Base-by-base conservation (phyloP, 208 protist genomes). In the Acanthamoeba quina region DNA sequence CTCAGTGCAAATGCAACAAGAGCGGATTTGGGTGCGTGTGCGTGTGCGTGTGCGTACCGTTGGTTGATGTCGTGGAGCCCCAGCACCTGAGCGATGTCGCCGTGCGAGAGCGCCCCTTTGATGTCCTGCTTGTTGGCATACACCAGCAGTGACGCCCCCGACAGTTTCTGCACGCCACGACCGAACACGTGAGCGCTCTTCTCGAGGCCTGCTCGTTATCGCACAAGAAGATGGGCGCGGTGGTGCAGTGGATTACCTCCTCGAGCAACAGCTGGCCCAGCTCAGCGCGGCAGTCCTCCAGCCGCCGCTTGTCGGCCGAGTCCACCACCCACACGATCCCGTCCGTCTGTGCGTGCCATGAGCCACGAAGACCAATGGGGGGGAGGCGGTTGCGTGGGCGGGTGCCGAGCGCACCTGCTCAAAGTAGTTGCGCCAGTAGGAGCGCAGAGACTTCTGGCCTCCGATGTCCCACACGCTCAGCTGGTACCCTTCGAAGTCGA, bases 51-150 rank as follows among this genome's bases (percentile, higher is more conserved):
- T 1, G 17, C 13, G 4, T 49, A 29, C 34, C 58, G n/a, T 13
- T 74, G 17, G 7, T 83, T 44, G 52, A 74, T 91, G 13, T 62
- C 76, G 54, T 49, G 60, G 76, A 94, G 37, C 13, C 29, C 56
- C 56, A 64, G 34, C n/a, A 94, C 96, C 68, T 98, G 94, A 41
- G 96, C 95, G 62, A 99, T 96, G n/a, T 99, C 97, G 1, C 97
- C 97, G 17, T 92, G 78, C 5, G 70, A 94, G 49, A 98, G 95
- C 26, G 98, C 96, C 10, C 96, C 97, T 24, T 96, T 95, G 34
- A 99, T 97, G 96, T 99, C 99, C 89, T 99, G 98, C 96, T 99
- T 99, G 96, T 99, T 99, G 49, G 99, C 98, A 93, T 99, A 99
- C n/a, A 99, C 97, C 2, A 99, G 97, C 85, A 99, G 96, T 60